Conservation (phyloP, 306 rosid genomes). For the Mucuna pruriens region DNA sequence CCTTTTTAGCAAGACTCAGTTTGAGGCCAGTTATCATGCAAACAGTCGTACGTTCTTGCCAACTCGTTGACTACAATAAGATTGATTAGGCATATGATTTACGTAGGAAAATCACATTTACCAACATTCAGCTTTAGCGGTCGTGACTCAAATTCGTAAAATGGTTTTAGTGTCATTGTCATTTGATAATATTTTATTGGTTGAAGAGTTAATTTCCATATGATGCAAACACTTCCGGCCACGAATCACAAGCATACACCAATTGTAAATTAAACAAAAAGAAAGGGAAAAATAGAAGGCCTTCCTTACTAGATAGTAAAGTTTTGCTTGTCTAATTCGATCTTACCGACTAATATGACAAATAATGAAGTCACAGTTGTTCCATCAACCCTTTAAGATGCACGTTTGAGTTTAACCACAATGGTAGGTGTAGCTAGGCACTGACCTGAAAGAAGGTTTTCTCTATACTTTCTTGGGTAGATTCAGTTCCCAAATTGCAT, state of each 20-base stretch:
- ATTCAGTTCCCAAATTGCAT: slow-evolving; percentile 11
- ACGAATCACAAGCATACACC: background rate
- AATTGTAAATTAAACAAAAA: background rate
- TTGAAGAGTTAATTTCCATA: slow-evolving; percentile 31
- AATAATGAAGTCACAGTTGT: slow-evolving; percentile 35
- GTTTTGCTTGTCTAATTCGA: slow-evolving; percentile 14
- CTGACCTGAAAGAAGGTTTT: slow-evolving; percentile 14
- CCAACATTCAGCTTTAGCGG: slow-evolving; percentile 31
- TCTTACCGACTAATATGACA: slow-evolving; percentile 34
- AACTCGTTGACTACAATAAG: background rate
- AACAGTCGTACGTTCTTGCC: slow-evolving; percentile 19
- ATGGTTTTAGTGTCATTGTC: slow-evolving; percentile 43
- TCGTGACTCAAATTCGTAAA: slow-evolving; percentile 10
- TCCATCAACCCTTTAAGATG: slow-evolving; percentile 32
- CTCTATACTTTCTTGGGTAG: background rate
- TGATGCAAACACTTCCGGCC: slow-evolving; percentile 33
- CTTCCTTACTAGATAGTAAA: background rate
- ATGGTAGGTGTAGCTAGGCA: slow-evolving; percentile 36
- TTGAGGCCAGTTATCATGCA: background rate
- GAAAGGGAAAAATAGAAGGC: background rate
- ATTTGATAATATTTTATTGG: slow-evolving; percentile 20
- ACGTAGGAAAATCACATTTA: slow-evolving; percentile 43
- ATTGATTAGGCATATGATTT: slow-evolving; percentile 28
- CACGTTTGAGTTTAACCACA: slow-evolving; percentile 14
- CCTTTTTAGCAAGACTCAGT: background rate